These are phyloP conservation scores for Suillus sp. DNA, from an alignment of 768 basidiomycete species.

Conservation along the genomic window DNA sequence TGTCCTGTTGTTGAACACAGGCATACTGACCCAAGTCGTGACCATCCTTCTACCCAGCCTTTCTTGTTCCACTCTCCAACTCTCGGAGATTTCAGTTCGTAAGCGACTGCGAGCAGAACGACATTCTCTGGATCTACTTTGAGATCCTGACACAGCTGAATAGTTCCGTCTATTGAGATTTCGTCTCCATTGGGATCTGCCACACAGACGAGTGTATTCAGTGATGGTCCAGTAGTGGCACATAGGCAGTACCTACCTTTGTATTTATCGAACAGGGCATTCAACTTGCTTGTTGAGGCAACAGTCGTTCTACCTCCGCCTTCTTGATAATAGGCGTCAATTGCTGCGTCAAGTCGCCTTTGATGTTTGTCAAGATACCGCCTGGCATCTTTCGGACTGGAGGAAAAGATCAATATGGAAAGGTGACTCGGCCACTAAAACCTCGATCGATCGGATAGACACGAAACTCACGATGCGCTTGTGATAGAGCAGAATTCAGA, in stretches of 20 bases:
- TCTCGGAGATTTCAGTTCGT: slow-evolving; percentile 72
- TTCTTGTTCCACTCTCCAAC: slow-evolving; percentile 71
- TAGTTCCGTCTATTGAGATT: slow-evolving; percentile 79
- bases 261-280: slow-evolving; percentile 63
- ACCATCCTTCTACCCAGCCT: slow-evolving; percentile 86
- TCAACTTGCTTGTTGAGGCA: slow-evolving; percentile 57
- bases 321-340: slow-evolving; percentile 73
- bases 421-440: background rate
- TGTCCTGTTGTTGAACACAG: slow-evolving; percentile 8
- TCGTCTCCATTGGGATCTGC: slow-evolving; percentile 60
- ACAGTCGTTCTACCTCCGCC: slow-evolving; percentile 17
- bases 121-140: slow-evolving; percentile 77
- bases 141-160: slow-evolving; percentile 72
- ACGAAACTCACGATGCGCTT: slow-evolving; percentile 62
- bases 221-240: background rate
- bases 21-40: slow-evolving; percentile 57
- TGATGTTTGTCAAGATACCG: slow-evolving; percentile 66
- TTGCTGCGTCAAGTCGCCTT: slow-evolving; percentile 67
- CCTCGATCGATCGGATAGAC: background rate
- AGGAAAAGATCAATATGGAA: slow-evolving; percentile 12
- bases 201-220: slow-evolving; percentile 1
- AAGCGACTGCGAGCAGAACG: slow-evolving; percentile 80
- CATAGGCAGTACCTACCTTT: slow-evolving; percentile 48
- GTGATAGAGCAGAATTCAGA: slow-evolving; percentile 67
- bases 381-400: slow-evolving; percentile 55